Evolutionary conservation across 2,329 filamentous ascomycete genomes (phyloP).

Genomic region (Coniochaeta ligniaria): DNA sequence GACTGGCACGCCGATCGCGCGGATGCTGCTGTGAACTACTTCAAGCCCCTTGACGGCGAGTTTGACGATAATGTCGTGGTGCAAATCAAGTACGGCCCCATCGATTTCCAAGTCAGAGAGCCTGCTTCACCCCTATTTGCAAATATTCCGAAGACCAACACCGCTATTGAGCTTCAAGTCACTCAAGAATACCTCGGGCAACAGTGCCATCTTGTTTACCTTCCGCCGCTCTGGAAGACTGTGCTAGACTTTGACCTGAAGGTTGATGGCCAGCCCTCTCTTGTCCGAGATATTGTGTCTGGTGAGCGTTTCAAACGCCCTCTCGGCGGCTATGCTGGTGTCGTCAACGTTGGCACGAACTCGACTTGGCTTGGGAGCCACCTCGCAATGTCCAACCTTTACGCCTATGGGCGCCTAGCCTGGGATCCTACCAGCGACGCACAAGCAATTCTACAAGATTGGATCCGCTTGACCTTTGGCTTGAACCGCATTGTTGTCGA

Average conservation of each 20-base stretch:
- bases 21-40: constrained; percentile 63
- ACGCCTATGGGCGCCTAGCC: constrained; percentile 59
- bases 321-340: constrained; percentile 56
- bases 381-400: constrained; percentile 64
- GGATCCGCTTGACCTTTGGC: constrained; percentile 62
- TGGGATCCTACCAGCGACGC: constrained; percentile 52
- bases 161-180: constrained; percentile 59
- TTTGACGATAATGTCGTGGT: constrained; percentile 66
- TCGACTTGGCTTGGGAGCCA: constrained; percentile 63
- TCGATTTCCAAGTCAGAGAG: constrained; percentile 68
- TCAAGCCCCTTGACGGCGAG: constrained; percentile 53
- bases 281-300: constrained; percentile 52
- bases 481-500: constrained; percentile 38
- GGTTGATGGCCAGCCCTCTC: constrained; percentile 46
- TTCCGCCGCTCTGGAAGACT: constrained; percentile 61
- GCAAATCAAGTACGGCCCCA: constrained; percentile 68
- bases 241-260: constrained; percentile 61
- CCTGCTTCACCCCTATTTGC: constrained; percentile 59
- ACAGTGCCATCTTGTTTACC: constrained; percentile 61
- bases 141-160: constrained; percentile 32
- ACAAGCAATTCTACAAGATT: constrained; percentile 49
- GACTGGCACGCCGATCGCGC: constrained; percentile 63
- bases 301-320: constrained; percentile 51
- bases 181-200: constrained; percentile 67
- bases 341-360: constrained; percentile 61